phyloP scores from a whole-genome alignment of 768 basidiomycete species.

The Suillus brevipes region DNA sequence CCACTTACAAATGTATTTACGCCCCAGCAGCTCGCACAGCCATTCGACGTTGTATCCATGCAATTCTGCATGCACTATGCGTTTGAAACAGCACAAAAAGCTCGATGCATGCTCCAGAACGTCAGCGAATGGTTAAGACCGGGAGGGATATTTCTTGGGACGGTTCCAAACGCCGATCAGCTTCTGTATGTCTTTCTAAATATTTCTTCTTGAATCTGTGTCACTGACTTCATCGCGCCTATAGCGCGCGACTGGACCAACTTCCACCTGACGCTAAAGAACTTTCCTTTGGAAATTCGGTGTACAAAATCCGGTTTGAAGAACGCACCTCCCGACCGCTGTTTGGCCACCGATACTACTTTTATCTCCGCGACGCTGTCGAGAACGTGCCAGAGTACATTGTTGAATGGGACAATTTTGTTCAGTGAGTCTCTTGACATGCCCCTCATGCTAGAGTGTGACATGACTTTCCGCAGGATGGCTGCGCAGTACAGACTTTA shows the following conservation, averaged over 20 bases:
- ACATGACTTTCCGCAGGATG: conserved; percentile 50
- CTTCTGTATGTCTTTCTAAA: conserved; percentile 62
- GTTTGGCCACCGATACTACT: conserved; percentile 93
- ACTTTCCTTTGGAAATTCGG: conserved; percentile 85
- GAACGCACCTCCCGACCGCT: conserved; percentile 57
- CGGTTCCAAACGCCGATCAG: conserved; percentile 86
- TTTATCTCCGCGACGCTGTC: conserved; percentile 92
- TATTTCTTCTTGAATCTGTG: background rate
- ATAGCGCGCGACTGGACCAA: conserved; percentile 68
- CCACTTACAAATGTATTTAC: conserved; percentile 70
- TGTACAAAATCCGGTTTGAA: conserved; percentile 88
- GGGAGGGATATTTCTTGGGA: conserved; percentile 96
- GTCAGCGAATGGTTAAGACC: conserved; percentile 74
- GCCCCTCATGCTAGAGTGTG: background rate
- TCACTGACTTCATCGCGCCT: background rate
- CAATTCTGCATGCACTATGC: conserved; percentile 99
- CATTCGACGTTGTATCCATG: conserved; percentile 96
- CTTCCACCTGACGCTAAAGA: conserved; percentile 66
- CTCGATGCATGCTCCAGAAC: conserved; percentile 90
- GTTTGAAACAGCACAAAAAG: conserved; percentile 87
- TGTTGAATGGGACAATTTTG: conserved; percentile 94
- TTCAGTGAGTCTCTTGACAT: conserved; percentile 51
- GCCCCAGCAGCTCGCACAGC: conserved; percentile 55
- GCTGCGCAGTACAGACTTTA: conserved; percentile 79
- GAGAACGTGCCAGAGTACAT: conserved; percentile 97